A percentile compares a stretch with the other conserved stretches of the same genome.
Evolutionary conservation across 164 flowering plant species (phyloP).

Genomic region (Warburgia ugandensis): DNA sequence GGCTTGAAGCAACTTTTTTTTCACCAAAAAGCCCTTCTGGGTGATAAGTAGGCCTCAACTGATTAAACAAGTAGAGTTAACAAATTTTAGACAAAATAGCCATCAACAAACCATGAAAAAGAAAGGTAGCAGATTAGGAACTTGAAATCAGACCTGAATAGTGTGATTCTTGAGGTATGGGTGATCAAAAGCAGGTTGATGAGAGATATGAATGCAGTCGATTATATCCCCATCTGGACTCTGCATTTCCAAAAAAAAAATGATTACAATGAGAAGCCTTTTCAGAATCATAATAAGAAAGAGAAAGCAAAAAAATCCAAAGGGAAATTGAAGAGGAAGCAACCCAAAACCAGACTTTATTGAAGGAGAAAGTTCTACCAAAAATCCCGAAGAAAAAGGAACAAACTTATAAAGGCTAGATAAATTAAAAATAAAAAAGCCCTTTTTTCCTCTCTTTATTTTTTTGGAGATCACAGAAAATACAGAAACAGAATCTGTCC

Average conservation of each 20-base stretch:
- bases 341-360: no score
- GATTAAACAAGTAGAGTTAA: conserved; percentile 9
- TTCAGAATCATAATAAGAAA: no score
- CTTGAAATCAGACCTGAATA: conserved; percentile 65
- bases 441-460: no score
- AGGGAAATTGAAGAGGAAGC: no score
- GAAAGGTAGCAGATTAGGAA: background rate
- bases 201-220: conserved; percentile 71
- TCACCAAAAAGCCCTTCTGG: conserved; percentile 80
- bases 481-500: no score
- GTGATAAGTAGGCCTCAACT: conserved; percentile 75
- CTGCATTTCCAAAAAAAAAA: conserved; percentile 42
- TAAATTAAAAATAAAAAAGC: no score
- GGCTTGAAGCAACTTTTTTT: conserved; percentile 40
- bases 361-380: no score
- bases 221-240: conserved; percentile 97
- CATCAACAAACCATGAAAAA: conserved; percentile 3
- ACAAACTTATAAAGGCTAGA: no score
- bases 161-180: conserved; percentile 89
- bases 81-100: background rate
- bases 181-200: conserved; percentile 96
- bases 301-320: no score
- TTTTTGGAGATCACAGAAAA: no score
- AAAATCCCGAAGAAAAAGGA: no score
- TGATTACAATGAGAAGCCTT: no score